A percentile compares a stretch with the other conserved stretches of the same genome.
phyloP scores from a whole-genome alignment of 2,329 filamentous ascomycete genomes.

The Massarina eburnea region DNA sequence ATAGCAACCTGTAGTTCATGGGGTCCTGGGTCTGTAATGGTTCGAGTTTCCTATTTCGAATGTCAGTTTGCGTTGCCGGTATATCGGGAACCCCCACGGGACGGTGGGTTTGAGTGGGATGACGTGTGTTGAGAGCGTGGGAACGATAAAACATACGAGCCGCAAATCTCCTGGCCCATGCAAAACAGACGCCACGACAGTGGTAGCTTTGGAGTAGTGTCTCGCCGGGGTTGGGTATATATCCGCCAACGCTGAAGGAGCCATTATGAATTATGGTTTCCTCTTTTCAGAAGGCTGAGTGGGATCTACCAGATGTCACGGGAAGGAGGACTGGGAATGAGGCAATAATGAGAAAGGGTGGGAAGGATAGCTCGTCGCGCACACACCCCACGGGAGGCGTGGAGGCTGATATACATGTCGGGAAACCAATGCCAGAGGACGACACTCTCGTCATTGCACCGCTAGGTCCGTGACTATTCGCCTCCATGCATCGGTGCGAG shows the following conservation, averaged over 20 bases:
- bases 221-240: conserved; percentile 42
- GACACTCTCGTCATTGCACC: not conserved
- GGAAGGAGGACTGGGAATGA: conserved; percentile 24
- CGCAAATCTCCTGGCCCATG: conserved; percentile 47
- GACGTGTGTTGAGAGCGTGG: conserved; percentile 18
- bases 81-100: conserved; percentile 35
- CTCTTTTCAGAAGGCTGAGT: not conserved
- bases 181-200: conserved; percentile 45
- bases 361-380: conserved; percentile 29
- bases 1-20: conserved; percentile 67
- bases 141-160: conserved; percentile 42
- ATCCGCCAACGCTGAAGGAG: conserved; percentile 44
- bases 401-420: conserved; percentile 43
- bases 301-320: conserved; percentile 17
- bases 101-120: conserved; percentile 35
- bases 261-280: conserved; percentile 39
- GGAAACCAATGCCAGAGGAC: conserved; percentile 24
- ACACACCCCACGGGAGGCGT: conserved; percentile 40
- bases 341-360: conserved; percentile 10
- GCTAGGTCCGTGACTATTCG: conserved; percentile 28
- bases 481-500: conserved; percentile 37
- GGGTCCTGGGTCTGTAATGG: conserved; percentile 55
- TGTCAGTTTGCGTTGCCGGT: conserved; percentile 24
- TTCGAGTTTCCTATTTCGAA: conserved; percentile 55
- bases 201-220: conserved; percentile 41